These are phyloP conservation scores for Cupressus sempervirens DNA, from an alignment of 75 land plant species.

Conservation along the genomic window DNA sequence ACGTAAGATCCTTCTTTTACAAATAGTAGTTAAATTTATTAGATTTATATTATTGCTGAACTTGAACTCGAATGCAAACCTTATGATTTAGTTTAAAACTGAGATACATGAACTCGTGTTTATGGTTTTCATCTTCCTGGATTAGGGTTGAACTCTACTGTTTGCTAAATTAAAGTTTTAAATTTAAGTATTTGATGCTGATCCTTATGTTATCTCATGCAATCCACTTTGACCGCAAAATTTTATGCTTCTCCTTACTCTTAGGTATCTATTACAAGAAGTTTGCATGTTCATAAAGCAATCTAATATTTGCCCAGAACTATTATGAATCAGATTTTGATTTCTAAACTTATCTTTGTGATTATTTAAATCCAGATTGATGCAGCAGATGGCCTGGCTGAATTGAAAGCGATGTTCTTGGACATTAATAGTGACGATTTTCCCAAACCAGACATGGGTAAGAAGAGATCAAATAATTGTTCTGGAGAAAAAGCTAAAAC, in stretches of 20 bases:
- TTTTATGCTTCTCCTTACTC: not conserved
- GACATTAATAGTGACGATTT: not conserved
- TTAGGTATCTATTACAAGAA: not conserved
- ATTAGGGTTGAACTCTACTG: not conserved
- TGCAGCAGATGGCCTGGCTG: conserved; percentile 2
- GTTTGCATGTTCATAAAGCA: not conserved
- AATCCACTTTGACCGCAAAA: not conserved
- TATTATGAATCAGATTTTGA: not conserved
- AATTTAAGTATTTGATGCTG: not conserved
- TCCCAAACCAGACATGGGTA: not conserved
- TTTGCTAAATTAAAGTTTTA: not conserved
- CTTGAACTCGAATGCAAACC: no score
- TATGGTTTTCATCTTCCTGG: not conserved
- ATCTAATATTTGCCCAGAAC: not conserved
- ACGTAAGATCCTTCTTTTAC: no score
- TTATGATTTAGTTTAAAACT: not conserved
- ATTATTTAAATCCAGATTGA: not conserved
- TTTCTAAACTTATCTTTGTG: not conserved
- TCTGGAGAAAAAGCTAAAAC: not conserved
- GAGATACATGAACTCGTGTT: not conserved
- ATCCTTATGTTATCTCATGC: not conserved
- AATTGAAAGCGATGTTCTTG: conserved; percentile 9
- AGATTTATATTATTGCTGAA: no score
- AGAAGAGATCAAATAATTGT: conserved; percentile 3
- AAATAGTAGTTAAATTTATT: no score